Evolutionary conservation across 129 eudicot genomes (phyloP), one percentile per base, ranked within the genome.

Genomic region (Chrysanthemum lavandulifolium): DNA sequence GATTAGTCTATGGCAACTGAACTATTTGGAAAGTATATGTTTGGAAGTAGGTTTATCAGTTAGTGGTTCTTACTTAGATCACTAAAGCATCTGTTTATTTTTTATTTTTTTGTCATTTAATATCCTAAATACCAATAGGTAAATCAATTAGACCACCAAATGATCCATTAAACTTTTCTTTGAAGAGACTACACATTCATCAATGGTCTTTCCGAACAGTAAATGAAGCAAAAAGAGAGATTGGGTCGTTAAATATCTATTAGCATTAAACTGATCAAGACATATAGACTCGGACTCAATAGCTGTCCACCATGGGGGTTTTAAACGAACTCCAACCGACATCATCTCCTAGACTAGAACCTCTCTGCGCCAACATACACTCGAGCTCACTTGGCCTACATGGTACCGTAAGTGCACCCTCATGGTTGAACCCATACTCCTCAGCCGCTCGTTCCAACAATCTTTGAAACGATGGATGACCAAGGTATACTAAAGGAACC

Each of bases 361-460:
- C 64, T 48, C 62, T 51, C 48, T 66, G 29, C 0, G 70, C 51
- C 74, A 79, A 58, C 69, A 79, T 73, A 69, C 75, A 31, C 75
- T 79, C 78, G 13, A 79, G 75, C 75, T 79, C 79, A 40, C 70
- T 59, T 5, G 83, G 78, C 23, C 79, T 79, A 61, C 83, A 79
- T 0, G 83, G 83, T 12, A 79, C 75, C 59, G 23, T 54, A 3
- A 79, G 75, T 7, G 79, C 83, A 59, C 83, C 83, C 65, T 79
- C 74, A 40, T 73, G 59, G 36, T 60, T 1, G 45, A 79, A 79
- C 52, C 83, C 79, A 14, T 73, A 79, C 79, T 79, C 83, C 59
- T 79, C 83, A 0, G 83, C 83, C 1, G 83, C 83, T 67, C 69
- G 67, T 50, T 79, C 83, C 79, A 79, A 60, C 57, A 79, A 73